Percentiles rank a stretch among this genome's conserved stretches.
Conservation (phyloP, 2,329 filamentous ascomycete genomes). For the Cryphonectria radicalis region DNA sequence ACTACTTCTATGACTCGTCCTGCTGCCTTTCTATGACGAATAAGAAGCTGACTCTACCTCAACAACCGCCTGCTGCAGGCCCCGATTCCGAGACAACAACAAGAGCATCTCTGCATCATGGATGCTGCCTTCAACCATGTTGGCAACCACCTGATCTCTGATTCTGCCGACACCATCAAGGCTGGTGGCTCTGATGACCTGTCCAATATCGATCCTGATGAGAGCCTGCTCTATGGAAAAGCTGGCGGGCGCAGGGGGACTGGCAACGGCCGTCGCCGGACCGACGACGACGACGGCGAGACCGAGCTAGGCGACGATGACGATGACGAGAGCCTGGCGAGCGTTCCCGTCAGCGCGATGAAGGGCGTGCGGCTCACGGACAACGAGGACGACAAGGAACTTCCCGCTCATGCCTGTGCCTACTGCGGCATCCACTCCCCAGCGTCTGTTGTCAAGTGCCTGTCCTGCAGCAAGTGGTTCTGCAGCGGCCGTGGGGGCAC, state of each 20-base stretch:
- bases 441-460: slow-evolving; percentile 92
- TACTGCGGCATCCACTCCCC: slow-evolving; percentile 98
- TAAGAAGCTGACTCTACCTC: slow-evolving; percentile 5
- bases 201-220: slow-evolving; percentile 74
- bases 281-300: slow-evolving; percentile 89
- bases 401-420: slow-evolving; percentile 95
- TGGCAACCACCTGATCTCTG: slow-evolving; percentile 83
- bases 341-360: slow-evolving; percentile 77
- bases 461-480: slow-evolving; percentile 97
- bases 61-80: slow-evolving; percentile 18
- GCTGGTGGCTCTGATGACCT: slow-evolving; percentile 78
- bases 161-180: slow-evolving; percentile 85
- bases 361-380: slow-evolving; percentile 62
- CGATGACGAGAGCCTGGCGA: slow-evolving; percentile 69
- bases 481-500: slow-evolving; percentile 97
- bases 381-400: slow-evolving; percentile 80
- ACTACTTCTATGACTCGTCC: not conserved
- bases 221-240: slow-evolving; percentile 77
- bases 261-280: slow-evolving; percentile 53
- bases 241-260: slow-evolving; percentile 61
- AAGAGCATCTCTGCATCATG: slow-evolving; percentile 55
- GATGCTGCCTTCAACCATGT: slow-evolving; percentile 83
- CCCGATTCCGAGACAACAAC: slow-evolving; percentile 32
- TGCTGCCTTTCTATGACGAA: too few relatives aligned
- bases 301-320: slow-evolving; percentile 85